phyloP scores from a whole-genome alignment of 2,329 filamentous ascomycete genomes.

The Microsporum audouinii region DNA sequence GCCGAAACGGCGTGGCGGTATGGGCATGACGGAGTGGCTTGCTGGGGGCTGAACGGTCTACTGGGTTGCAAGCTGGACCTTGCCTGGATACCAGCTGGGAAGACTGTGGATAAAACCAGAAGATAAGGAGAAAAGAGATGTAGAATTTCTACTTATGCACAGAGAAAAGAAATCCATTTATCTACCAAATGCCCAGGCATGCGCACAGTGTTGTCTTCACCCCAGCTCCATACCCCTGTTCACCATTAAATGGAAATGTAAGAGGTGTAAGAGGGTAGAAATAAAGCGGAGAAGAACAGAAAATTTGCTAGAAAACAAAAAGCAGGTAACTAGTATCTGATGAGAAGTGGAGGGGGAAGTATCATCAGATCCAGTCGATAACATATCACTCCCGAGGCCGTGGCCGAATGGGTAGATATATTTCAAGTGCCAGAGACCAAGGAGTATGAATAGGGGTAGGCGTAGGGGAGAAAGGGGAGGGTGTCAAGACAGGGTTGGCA shows the following conservation, averaged over 20 bases:
- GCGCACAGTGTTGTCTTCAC: neutral
- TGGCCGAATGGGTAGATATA: neutral
- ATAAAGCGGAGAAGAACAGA: neutral
- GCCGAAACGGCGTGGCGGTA: neutral
- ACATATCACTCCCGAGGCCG: neutral
- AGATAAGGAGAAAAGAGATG: neutral
- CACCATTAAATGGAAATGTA: neutral
- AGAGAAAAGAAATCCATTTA: neutral
- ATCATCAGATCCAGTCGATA: neutral
- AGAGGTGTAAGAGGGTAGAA: neutral
- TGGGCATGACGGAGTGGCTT: neutral
- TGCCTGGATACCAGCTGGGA: neutral
- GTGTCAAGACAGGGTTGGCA: neutral
- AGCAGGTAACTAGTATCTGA: neutral
- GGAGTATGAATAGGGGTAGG: neutral
- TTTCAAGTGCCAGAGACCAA: neutral
- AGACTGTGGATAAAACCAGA: neutral
- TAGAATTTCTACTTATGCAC: constrained; percentile 1
- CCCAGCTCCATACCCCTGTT: constrained; percentile 1
- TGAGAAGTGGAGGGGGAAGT: neutral
- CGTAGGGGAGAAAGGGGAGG: neutral
- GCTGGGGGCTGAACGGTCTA: neutral
- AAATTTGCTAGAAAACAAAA: neutral
- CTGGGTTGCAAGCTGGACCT: neutral
- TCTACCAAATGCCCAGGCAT: constrained; percentile 4